Evolutionary conservation across 768 basidiomycete species (phyloP).

Genomic region (Filobasidium wieringae): DNA sequence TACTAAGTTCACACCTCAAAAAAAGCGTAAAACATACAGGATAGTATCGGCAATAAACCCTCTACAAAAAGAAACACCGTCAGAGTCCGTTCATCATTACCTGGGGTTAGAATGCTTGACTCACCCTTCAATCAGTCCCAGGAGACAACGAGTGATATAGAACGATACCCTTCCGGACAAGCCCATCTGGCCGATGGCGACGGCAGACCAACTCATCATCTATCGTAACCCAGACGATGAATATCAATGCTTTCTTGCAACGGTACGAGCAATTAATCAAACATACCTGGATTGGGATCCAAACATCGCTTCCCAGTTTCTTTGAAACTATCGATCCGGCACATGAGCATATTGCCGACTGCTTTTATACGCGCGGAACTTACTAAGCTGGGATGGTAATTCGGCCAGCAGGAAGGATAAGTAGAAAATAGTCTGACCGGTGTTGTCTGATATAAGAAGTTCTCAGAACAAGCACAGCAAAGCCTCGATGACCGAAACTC

Average conservation of each 20-base stretch:
- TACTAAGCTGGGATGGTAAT: constrained; percentile 20
- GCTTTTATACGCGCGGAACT: too few relatives aligned
- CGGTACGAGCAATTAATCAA: neutral
- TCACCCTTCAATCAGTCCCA: constrained; percentile 15
- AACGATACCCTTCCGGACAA: constrained; percentile 2
- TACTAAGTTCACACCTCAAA: too few relatives aligned
- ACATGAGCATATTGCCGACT: too few relatives aligned
- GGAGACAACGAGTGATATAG: constrained; percentile 14
- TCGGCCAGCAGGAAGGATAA: constrained; percentile 21
- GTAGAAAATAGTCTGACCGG: constrained; percentile 21
- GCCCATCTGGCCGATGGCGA: constrained; percentile 3
- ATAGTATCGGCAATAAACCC: constrained; percentile 11
- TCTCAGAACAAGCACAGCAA: too few relatives aligned
- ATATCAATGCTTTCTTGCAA: neutral
- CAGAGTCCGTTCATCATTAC: neutral
- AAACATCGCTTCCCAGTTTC: constrained; percentile 21
- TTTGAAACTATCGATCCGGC: constrained; percentile 13
- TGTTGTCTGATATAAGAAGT: too few relatives aligned
- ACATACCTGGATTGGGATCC: constrained; percentile 22
- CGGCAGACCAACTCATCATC: constrained; percentile 24
- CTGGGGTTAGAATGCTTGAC: neutral
- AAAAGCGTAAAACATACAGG: constrained; percentile 16
- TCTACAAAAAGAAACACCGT: constrained; percentile 2
- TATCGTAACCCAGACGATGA: neutral
- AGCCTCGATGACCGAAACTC: constrained; percentile 15